Base-by-base conservation (phyloP, 1,284 basidiomycete species). In the Leccinum solheimii region DNA sequence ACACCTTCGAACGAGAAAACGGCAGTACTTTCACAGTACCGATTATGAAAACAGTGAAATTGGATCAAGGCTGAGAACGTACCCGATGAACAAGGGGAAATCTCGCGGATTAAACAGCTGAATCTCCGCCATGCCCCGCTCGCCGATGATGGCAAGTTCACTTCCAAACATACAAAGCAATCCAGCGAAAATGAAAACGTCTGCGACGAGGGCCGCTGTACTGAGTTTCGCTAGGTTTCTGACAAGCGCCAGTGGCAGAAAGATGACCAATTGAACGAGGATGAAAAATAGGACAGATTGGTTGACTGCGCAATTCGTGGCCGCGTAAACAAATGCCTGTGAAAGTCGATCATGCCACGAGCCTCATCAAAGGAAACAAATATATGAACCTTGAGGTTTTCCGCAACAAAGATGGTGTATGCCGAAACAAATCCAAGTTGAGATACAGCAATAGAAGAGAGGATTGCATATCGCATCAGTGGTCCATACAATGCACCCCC, bases 1-100 rank as follows among this genome's bases (percentile, higher is more conserved):
- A 99, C 94, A 16, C 97, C 97, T 77, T 99, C 97, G 67, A 99
- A 99, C 0, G 97, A 95, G 75, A 98, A 99, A 23, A 99, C 97
- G 4, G 97, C 97, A 16, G 97, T 98, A 26, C 94, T 92, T 66
- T 58, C 56, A 70, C 58, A 40, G 50, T 10, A 36, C 57, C 38
- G 27, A 59, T 14, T 66, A 55, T 21, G 53, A 60, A 56, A 50
- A 26, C 30, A 21, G 11, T 26, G 45, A 34, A 58, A 57, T 34
- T 52, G 10, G 43, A 30, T 57, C 16, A 16, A 59, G 30, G 38
- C 49, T 10, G 8, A 21, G 14, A 14, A 78, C 86, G 66, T 68
- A 92, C 90, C 95, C 97, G 65, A 99, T 93, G 64, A 99, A 86
- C 21, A 99, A 79, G 0, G 97, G 90, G 80, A 95, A 99, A 65